Base-by-base conservation (phyloP, 345 rosid genomes). In the Rhodomyrtus tomentosa region DNA sequence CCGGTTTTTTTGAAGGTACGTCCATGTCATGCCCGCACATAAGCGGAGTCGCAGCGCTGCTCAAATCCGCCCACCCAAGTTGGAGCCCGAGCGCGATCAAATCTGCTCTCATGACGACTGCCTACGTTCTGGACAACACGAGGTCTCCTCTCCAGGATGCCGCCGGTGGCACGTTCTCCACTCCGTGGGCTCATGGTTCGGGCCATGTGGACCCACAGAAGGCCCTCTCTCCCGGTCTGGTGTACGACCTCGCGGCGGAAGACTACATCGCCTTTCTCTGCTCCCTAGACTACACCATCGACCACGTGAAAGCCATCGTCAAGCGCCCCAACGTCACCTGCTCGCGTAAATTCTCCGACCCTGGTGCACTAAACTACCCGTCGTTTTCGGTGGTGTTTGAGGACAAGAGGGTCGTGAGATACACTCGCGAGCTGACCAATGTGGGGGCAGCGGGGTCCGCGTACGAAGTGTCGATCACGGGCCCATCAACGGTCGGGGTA, bases 11-110 rank as follows among this genome's bases (percentile, higher is more conserved):
- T 87, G 18, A 83, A 96, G 99, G 99, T 52, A 96, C 99, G 10
- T 96, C 99, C 0, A 96, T 96, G 99, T 96, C 99, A 2, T 96
- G 99, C 92, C 99, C 99, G 5, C 99, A 96, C 87, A 90, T 95
- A 55, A 96, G 98, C 58, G 99, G 99, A 13, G 86, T 96, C 52
- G 99, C 94, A 5, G 99, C 98, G n/a, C 87, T 95, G 82, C 87
- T 96, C 14, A 96, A 94, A 87, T 96, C 94, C 54, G 98, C 96
- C 25, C 96, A 93, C 62, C 96, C 99, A 0, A 92, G 88, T 2
- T 96, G 99, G 99, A 95, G 96, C 88, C 96, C 99, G 1, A 93
- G 96, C 40, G 99, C 98, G 0, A 93, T 96, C 54, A 95, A 93
- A 83, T 96, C 99, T 0, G 99, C 98, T 0, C 94, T 96, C 58